A percentile compares a stretch with the other conserved stretches of the same genome.
These are phyloP conservation scores for Thalassiosira hispida DNA, from an alignment of 352 stramenopile species.

Conservation along the genomic window DNA sequence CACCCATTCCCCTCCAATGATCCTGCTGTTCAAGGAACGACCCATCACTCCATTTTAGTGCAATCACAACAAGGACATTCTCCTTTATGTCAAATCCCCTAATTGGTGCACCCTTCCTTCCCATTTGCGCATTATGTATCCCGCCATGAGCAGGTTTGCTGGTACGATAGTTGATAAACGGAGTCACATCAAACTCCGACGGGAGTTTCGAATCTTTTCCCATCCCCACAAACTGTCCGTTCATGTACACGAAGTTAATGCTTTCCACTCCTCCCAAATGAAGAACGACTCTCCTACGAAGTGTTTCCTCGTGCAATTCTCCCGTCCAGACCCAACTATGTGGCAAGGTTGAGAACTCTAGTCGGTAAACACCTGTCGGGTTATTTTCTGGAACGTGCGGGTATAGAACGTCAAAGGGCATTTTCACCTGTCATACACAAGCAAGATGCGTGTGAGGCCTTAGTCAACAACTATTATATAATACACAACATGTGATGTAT, in stretches of 20 bases:
- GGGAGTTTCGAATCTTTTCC: conserved; percentile 86
- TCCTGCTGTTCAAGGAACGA: conserved; percentile 91
- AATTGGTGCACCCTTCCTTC: not conserved
- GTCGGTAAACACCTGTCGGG: conserved; percentile 85
- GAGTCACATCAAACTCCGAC: conserved; percentile 86
- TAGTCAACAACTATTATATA: no score
- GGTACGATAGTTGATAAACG: conserved; percentile 34
- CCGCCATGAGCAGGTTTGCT: not conserved
- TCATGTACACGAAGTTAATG: conserved; percentile 82
- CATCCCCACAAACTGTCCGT: conserved; percentile 85
- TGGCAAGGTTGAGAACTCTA: conserved; percentile 29
- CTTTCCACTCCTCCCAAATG: conserved; percentile 69
- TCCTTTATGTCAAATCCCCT: not conserved
- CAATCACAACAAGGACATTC: conserved; percentile 80
- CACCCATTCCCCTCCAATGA: conserved; percentile 85
- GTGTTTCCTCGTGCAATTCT: not conserved
- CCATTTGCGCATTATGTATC: not conserved
- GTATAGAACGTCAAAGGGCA: conserved; percentile 81
- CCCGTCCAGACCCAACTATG: conserved; percentile 10
- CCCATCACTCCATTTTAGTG: conserved; percentile 87
- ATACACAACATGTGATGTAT: no score
- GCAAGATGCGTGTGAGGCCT: not conserved
- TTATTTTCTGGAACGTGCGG: conserved; percentile 78
- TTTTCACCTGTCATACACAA: conserved; percentile 50
- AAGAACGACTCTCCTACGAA: conserved; percentile 31